Percentiles rank a stretch among this genome's conserved stretches.
These are phyloP conservation scores for Diaporthe eres DNA, from an alignment of 2,329 filamentous ascomycete genomes.

Conservation along the genomic window DNA sequence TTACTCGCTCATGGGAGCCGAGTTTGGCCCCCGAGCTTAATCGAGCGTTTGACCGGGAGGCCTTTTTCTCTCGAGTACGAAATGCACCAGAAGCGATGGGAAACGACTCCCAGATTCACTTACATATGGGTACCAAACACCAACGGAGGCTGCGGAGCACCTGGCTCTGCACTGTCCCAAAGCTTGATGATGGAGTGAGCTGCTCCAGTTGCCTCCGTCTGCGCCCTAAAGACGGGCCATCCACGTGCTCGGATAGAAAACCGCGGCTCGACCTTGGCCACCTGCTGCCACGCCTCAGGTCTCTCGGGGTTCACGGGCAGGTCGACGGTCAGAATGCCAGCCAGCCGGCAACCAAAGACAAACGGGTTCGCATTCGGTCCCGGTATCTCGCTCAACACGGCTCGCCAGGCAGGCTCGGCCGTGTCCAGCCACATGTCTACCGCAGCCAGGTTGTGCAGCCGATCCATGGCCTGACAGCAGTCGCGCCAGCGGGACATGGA, in stretches of 20 bases:
- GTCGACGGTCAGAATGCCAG: constrained; percentile 14
- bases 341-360: background rate
- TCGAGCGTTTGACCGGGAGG: background rate
- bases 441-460: constrained; percentile 11
- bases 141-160: constrained; percentile 11
- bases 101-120: constrained; percentile 3
- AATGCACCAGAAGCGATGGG: constrained; percentile 1
- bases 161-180: constrained; percentile 21
- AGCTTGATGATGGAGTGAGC: constrained; percentile 6
- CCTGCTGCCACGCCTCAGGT: constrained; percentile 18
- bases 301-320: constrained; percentile 19
- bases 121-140: constrained; percentile 17
- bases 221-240: constrained; percentile 10
- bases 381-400: constrained; percentile 21
- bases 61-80: background rate
- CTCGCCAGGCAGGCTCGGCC: constrained; percentile 16
- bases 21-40: background rate
- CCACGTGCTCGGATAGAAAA: constrained; percentile 16
- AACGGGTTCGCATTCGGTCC: constrained; percentile 18
- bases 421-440: constrained; percentile 14
- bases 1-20: constrained; percentile 3
- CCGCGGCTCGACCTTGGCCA: constrained; percentile 8
- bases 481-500: constrained; percentile 15
- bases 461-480: constrained; percentile 12
- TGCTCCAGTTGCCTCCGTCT: background rate